Evolutionary conservation across 106 monocot genomes (phyloP).

Genomic region (Narthecium ossifragum): DNA sequence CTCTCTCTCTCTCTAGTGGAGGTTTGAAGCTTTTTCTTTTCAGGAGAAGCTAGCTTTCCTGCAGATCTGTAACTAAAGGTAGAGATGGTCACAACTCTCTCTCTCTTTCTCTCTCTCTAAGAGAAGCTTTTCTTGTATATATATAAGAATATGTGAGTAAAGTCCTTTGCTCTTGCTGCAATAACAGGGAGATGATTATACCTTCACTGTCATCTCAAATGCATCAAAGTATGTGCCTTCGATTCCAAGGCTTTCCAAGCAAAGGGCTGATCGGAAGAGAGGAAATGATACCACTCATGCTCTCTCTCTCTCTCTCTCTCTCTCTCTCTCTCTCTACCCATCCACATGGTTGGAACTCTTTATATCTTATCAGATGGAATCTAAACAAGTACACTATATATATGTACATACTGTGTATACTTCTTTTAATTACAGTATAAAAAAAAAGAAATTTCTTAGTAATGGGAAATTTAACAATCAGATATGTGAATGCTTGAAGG

Average conservation of each 20-base stretch:
- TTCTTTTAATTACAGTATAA: too few relatives aligned
- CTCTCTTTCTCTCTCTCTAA: slow-evolving; percentile 1
- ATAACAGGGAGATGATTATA: slow-evolving; percentile 9
- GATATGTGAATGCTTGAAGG: too few relatives aligned
- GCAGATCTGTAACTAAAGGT: slow-evolving; percentile 13
- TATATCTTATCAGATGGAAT: slow-evolving; percentile 3
- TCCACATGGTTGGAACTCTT: neutral
- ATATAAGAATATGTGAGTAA: too few relatives aligned
- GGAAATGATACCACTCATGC: slow-evolving; percentile 4
- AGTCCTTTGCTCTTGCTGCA: neutral
- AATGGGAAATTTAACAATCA: too few relatives aligned
- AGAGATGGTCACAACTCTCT: slow-evolving; percentile 2
- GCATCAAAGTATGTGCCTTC: slow-evolving; percentile 2
- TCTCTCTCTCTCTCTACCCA: slow-evolving; percentile 13
- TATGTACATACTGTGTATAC: neutral
- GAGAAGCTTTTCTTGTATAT: neutral
- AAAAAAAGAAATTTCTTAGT: too few relatives aligned
- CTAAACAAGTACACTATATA: too few relatives aligned
- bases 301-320: slow-evolving; percentile 24
- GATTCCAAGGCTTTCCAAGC: slow-evolving; percentile 7
- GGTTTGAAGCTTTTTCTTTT: slow-evolving; percentile 5
- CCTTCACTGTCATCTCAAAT: neutral
- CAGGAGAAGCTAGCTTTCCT: slow-evolving; percentile 17
- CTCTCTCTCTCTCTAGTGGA: slow-evolving; percentile 3
- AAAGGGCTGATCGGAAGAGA: neutral